Percentiles rank a stretch among this genome's conserved stretches.
These are phyloP conservation scores for Colletotrichum lupini DNA, from an alignment of 2,329 filamentous ascomycete genomes.

Conservation along the genomic window DNA sequence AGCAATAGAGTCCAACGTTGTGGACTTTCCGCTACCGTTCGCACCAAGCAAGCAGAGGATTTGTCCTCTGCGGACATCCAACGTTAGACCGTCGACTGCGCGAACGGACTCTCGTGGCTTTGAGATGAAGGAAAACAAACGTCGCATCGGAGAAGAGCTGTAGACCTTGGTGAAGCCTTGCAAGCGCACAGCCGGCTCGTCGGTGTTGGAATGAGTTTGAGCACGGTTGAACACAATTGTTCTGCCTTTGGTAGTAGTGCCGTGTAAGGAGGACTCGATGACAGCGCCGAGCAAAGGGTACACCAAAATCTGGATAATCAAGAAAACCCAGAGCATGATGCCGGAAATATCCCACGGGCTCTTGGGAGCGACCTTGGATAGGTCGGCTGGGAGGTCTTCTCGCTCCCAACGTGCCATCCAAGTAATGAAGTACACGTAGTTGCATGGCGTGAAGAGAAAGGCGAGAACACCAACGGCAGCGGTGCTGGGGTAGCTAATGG, in stretches of 20 bases:
- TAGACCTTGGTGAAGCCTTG: conserved; percentile 84
- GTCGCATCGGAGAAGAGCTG: conserved; percentile 70
- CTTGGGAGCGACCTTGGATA: conserved; percentile 70
- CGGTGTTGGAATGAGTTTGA: conserved; percentile 38
- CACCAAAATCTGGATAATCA: conserved; percentile 79
- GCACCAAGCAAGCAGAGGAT: conserved; percentile 89
- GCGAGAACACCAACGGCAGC: conserved; percentile 76
- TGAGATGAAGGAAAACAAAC: conserved; percentile 58
- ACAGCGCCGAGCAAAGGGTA: conserved; percentile 82
- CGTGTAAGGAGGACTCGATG: conserved; percentile 80
- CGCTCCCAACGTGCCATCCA: conserved; percentile 82
- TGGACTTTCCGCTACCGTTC: conserved; percentile 92
- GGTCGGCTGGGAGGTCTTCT: conserved; percentile 66
- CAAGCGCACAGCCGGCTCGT: conserved; percentile 73
- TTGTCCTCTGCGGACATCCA: conserved; percentile 80
- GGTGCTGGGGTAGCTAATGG: conserved; percentile 71
- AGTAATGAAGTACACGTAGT: conserved; percentile 84
- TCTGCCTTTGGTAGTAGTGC: conserved; percentile 74
- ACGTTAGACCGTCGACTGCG: conserved; percentile 80
- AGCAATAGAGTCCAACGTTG: conserved; percentile 87
- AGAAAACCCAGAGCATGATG: conserved; percentile 81
- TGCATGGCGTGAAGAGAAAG: conserved; percentile 86
- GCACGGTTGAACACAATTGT: conserved; percentile 56
- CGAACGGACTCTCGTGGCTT: conserved; percentile 73
- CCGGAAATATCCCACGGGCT: conserved; percentile 78